These are phyloP conservation scores for Dendrobium chrysotoxum DNA, from an alignment of 106 monocot genomes.

Conservation along the genomic window DNA sequence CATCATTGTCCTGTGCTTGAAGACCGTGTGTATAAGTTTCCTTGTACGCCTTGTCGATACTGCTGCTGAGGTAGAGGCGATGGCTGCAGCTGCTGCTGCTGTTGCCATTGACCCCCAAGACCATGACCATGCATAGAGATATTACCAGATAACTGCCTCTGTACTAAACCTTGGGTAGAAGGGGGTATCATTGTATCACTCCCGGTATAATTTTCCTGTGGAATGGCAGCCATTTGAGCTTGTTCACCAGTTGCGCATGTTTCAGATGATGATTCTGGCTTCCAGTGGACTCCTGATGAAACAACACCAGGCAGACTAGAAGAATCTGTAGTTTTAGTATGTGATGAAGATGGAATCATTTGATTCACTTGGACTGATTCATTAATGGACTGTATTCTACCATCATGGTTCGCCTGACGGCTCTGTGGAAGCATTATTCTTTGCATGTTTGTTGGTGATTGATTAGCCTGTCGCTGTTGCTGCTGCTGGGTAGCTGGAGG, in stretches of 20 bases:
- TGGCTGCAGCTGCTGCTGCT: slow-evolving; percentile 22
- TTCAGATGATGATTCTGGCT: slow-evolving; percentile 45
- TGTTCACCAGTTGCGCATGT: slow-evolving; percentile 13
- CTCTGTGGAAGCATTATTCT: slow-evolving; percentile 53
- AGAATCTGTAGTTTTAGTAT: slow-evolving; percentile 32
- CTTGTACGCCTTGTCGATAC: slow-evolving; percentile 25
- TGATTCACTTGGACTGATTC: slow-evolving; percentile 32
- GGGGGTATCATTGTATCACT: slow-evolving; percentile 19
- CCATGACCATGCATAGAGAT: slow-evolving; percentile 41
- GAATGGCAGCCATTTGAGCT: slow-evolving; percentile 20
- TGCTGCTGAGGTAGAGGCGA: slow-evolving; percentile 13
- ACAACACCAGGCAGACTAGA: slow-evolving; percentile 16
- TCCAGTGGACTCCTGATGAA: slow-evolving; percentile 44
- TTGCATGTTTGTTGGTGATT: slow-evolving; percentile 42
- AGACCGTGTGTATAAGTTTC: slow-evolving; percentile 27
- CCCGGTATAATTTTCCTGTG: slow-evolving; percentile 34
- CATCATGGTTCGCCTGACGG: slow-evolving; percentile 38
- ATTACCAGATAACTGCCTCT: slow-evolving; percentile 45
- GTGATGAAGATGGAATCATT: slow-evolving; percentile 18
- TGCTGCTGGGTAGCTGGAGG: slow-evolving; percentile 34
- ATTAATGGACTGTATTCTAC: slow-evolving; percentile 18
- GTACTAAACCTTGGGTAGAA: slow-evolving; percentile 26
- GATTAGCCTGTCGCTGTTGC: slow-evolving; percentile 17
- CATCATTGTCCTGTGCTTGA: slow-evolving; percentile 49
- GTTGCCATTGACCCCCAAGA: slow-evolving; percentile 55